Base-by-base conservation (phyloP, 371 early-diverging fungal species). In the Apophysomyces ossiformis region DNA sequence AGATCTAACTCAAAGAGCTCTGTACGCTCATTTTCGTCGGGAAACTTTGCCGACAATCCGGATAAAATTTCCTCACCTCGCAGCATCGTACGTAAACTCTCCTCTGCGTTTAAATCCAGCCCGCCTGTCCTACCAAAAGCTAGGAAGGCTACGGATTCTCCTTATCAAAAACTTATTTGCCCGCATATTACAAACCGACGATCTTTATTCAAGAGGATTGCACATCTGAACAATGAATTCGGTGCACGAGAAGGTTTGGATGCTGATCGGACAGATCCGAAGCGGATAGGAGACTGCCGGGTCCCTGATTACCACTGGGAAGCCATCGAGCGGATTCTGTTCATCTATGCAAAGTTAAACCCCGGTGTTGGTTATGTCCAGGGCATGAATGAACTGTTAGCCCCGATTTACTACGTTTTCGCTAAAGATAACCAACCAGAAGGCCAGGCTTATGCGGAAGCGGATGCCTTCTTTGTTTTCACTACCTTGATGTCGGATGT, bases 351-450 rank as follows among this genome's bases (percentile, higher is more conserved):
- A 15, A 91, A 91, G 67, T 71, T 95, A 41, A 95, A 95, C 67
- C 91, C 91, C 2, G 95, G 96, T 7, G 89, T 93, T 5, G 92
- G 93, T 0, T 95, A 95, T 71, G 91, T 93, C 12, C 96, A 95
- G 72, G 94, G 96, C 46, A 95, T 95, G 96, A 95, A 94, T 69
- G 92, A 95, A 69, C 72, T 95, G 37, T 69, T 95, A 16, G 94
- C 89, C 5, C 94, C 96, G 0, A 85, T 95, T 26, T 95, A 94
- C 70, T 94, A 92, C 56, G 88, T 93, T 0, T 79, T 92, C 68
- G 90, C 93, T 26, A 87, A 90, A 18, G 89, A 92, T 64, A 62
- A 69, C 2, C 59, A 70, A 35, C 47, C 61, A 9, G 85, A 80
- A 59, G 64, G 74, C 1, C 81, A 81, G 82, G 91, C 89, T 0